These are phyloP conservation scores for Capsella rubella DNA, from an alignment of 441 rosid genomes.

Conservation along the genomic window DNA sequence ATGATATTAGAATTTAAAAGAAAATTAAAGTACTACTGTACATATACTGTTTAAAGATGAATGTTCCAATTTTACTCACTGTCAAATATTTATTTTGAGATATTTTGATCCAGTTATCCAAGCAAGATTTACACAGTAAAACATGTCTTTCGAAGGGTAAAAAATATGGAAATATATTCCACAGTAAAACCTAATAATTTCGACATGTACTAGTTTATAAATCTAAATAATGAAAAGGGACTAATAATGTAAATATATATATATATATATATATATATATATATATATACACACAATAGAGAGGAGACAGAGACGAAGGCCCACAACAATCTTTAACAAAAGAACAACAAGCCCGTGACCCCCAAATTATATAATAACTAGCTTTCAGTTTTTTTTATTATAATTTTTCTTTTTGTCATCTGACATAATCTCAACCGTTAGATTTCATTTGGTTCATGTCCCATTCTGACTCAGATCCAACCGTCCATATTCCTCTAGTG, in stretches of 20 bases:
- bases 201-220: not conserved
- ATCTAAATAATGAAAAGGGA: not conserved
- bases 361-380: constrained; percentile 24
- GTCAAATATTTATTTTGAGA: no score
- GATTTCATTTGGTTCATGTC: constrained; percentile 47
- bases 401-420: constrained; percentile 32
- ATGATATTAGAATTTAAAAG: no score
- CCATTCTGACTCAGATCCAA: constrained; percentile 53
- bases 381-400: constrained; percentile 37
- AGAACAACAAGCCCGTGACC: constrained; percentile 50
- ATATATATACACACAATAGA: constrained; percentile 6
- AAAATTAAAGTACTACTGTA: no score
- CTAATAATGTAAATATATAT: not conserved
- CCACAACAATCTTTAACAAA: constrained; percentile 44
- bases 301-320: constrained; percentile 38
- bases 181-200: no score
- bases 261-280: not conserved
- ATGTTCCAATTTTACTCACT: no score
- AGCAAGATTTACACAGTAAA: no score
- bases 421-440: constrained; percentile 44
- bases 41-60: no score
- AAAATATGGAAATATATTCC: no score
- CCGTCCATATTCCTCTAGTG: constrained; percentile 68
- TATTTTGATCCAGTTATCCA: no score
- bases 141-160: no score